Percentiles rank a stretch among this genome's conserved stretches.
These are phyloP conservation scores for Camillea tinctor DNA, from an alignment of 2,329 filamentous ascomycete genomes.

Conservation along the genomic window DNA sequence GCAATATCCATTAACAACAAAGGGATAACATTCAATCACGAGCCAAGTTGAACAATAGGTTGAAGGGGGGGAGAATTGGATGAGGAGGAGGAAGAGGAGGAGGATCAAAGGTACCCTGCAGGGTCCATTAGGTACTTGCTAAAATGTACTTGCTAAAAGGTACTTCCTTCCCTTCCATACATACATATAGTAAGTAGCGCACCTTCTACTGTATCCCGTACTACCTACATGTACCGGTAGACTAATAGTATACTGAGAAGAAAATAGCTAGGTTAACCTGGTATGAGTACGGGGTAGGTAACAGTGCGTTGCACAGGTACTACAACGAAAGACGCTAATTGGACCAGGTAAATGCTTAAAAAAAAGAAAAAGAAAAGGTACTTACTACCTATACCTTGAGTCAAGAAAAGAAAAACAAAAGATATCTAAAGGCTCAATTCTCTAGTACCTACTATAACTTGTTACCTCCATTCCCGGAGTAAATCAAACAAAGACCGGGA, in stretches of 20 bases:
- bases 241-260: too few species aligned
- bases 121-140: slow-evolving; percentile 10
- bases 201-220: too few species aligned
- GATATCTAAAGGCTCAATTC: too few species aligned
- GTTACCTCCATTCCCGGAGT: slow-evolving; percentile 16
- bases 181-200: not conserved
- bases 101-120: slow-evolving; percentile 13
- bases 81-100: not conserved
- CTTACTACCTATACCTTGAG: too few species aligned
- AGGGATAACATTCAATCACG: slow-evolving; percentile 6
- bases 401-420: too few species aligned
- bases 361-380: too few species aligned
- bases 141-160: too few species aligned
- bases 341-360: not conserved
- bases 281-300: not conserved
- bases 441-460: slow-evolving; percentile 2
- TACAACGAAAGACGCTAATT: not conserved
- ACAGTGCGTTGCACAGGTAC: not conserved
- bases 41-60: slow-evolving; percentile 3
- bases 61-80: slow-evolving; percentile 5
- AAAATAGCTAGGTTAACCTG: too few species aligned
- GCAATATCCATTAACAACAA: slow-evolving; percentile 15
- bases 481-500: slow-evolving; percentile 18
- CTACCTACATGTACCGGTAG: too few species aligned
- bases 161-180: not conserved